Evolutionary conservation across 2,329 filamentous ascomycete genomes (phyloP).

Genomic region (Esteya vermicola): DNA sequence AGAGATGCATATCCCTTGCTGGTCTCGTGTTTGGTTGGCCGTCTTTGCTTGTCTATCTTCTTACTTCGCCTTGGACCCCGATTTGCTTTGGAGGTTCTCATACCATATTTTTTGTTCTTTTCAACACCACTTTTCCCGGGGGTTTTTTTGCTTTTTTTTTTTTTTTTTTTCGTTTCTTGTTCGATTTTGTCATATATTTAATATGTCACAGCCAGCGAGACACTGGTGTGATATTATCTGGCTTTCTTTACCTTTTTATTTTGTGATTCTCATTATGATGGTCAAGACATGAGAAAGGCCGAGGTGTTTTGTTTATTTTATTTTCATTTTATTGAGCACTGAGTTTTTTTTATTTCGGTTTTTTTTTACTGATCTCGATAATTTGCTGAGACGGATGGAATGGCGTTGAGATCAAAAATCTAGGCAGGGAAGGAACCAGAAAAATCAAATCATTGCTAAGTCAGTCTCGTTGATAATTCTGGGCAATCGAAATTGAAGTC

Average conservation of each 20-base stretch:
- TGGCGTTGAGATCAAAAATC: background rate
- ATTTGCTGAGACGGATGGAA: background rate
- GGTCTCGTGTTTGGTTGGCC: background rate
- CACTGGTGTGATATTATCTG: too few species aligned
- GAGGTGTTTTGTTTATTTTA: background rate
- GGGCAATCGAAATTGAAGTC: too few species aligned
- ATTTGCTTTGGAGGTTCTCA: constrained; percentile 11
- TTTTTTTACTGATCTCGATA: background rate
- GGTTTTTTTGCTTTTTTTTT: constrained; percentile 5
- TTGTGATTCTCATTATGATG: background rate
- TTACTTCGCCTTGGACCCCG: background rate
- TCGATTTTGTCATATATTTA: background rate
- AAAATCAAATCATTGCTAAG: too few species aligned
- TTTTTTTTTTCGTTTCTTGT: constrained; percentile 4
- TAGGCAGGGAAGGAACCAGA: background rate
- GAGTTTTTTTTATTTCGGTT: too few species aligned
- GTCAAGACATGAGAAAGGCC: background rate
- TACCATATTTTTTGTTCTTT: constrained; percentile 12
- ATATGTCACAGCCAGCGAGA: background rate
- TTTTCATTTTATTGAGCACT: too few species aligned
- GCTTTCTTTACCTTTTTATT: background rate
- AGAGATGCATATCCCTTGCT: background rate
- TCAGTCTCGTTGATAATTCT: too few species aligned
- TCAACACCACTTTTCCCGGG: background rate
- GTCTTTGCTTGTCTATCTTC: constrained; percentile 1